Conservation (phyloP, 2,329 filamentous ascomycete genomes). For the Zasmidium angulare region DNA sequence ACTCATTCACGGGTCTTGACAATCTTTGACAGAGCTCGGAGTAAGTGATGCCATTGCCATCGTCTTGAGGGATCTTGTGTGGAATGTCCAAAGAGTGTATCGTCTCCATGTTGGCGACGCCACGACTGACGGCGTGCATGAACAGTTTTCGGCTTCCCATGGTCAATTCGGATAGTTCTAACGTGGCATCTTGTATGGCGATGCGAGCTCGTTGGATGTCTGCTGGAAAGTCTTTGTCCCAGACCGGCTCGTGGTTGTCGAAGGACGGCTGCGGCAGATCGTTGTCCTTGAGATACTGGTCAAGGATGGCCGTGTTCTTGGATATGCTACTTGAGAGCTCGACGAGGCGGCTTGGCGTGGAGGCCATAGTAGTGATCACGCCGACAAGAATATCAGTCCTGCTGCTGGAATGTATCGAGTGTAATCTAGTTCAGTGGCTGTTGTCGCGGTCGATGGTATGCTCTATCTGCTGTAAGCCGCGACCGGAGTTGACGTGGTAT, state of each 20-base stretch:
- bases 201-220: neutral
- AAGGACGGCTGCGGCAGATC: neutral
- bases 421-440: no score
- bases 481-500: no score
- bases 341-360: neutral
- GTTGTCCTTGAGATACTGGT: neutral
- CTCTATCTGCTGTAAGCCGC: no score
- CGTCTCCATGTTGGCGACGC: neutral
- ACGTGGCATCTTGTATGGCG: neutral
- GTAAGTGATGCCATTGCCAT: neutral
- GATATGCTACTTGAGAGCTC: neutral
- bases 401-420: no score
- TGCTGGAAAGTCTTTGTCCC: neutral
- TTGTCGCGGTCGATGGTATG: no score
- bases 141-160: neutral
- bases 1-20: neutral
- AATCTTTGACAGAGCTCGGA: neutral
- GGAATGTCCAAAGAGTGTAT: neutral
- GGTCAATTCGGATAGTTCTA: neutral
- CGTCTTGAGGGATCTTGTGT: neutral
- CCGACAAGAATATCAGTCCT: no score
- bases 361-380: neutral
- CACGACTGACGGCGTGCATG: neutral
- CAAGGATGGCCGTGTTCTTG: neutral
- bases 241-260: neutral